Evolutionary conservation across 306 rosid species (phyloP).

Genomic region (Dalbergia cultrata): DNA sequence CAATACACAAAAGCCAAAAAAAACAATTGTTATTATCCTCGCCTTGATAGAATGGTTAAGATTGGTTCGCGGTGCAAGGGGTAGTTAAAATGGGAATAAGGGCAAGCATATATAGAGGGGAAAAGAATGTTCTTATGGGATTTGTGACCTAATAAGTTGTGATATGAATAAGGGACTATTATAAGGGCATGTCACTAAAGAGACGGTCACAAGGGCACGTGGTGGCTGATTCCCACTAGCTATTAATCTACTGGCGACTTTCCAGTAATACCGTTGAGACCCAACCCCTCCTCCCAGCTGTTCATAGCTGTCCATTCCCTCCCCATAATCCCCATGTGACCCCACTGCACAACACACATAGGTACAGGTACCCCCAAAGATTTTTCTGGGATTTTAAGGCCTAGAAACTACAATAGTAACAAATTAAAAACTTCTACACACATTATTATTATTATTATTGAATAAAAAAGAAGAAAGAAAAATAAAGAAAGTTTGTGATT

Average conservation of each 20-base stretch:
- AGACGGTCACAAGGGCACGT: slow-evolving; percentile 77
- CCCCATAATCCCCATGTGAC: slow-evolving; percentile 63
- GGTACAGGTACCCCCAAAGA: slow-evolving; percentile 36
- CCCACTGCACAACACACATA: slow-evolving; percentile 52
- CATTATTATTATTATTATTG: not conserved
- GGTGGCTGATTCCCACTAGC: slow-evolving; percentile 72
- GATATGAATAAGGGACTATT: slow-evolving; percentile 37
- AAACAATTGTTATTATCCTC: not conserved
- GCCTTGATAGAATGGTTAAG: slow-evolving; percentile 7
- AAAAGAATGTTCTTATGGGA: slow-evolving; percentile 20
- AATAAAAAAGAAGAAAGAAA: not conserved
- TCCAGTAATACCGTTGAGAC: slow-evolving; percentile 90
- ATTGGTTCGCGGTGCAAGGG: slow-evolving; percentile 18
- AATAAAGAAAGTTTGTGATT: slow-evolving; percentile 4
- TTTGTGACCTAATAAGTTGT: slow-evolving; percentile 18
- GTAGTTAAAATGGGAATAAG: not conserved
- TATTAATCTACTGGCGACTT: slow-evolving; percentile 69
- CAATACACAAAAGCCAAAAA: slow-evolving; percentile 11
- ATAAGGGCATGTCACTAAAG: slow-evolving; percentile 35
- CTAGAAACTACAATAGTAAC: not conserved
- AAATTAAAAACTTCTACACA: not conserved
- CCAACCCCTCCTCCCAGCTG: slow-evolving; percentile 76
- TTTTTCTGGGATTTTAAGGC: slow-evolving; percentile 43
- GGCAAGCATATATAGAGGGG: not conserved
- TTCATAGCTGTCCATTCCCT: slow-evolving; percentile 80